These are phyloP conservation scores for Moringa oleifera DNA, from an alignment of 345 rosid genomes.

Conservation along the genomic window DNA sequence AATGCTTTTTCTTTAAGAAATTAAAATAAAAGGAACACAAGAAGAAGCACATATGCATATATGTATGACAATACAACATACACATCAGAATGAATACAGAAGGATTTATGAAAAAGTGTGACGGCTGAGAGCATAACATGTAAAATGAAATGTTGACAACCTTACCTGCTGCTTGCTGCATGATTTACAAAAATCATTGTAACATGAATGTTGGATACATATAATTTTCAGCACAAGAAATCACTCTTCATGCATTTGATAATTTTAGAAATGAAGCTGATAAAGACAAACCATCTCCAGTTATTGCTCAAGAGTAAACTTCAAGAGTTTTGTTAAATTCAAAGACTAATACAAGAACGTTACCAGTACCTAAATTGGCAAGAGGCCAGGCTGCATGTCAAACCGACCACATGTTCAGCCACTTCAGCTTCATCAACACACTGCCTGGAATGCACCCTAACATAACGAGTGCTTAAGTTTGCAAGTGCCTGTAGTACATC, in stretches of 20 bases:
- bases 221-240: too few species aligned
- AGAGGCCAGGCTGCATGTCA: constrained; percentile 82
- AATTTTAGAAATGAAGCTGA: not conserved
- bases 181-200: too few species aligned
- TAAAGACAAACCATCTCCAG: not conserved
- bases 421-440: constrained; percentile 92
- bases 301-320: not conserved
- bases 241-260: too few species aligned
- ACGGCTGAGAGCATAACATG: too few species aligned
- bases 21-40: too few species aligned
- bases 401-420: constrained; percentile 82
- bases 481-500: constrained; percentile 49
- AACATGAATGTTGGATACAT: too few species aligned
- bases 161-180: not conserved
- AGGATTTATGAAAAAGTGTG: too few species aligned
- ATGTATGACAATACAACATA: too few species aligned
- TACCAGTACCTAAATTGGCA: constrained; percentile 64
- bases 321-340: not conserved
- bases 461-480: constrained; percentile 63
- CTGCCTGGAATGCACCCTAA: constrained; percentile 70
- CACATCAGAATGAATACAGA: too few species aligned
- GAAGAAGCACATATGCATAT: too few species aligned
- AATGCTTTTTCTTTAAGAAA: too few species aligned
- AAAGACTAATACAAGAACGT: too few species aligned
- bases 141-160: not conserved